These are phyloP conservation scores for Sarocladiaceae sp. DNA, from an alignment of 2,329 filamentous ascomycete genomes.

Conservation along the genomic window DNA sequence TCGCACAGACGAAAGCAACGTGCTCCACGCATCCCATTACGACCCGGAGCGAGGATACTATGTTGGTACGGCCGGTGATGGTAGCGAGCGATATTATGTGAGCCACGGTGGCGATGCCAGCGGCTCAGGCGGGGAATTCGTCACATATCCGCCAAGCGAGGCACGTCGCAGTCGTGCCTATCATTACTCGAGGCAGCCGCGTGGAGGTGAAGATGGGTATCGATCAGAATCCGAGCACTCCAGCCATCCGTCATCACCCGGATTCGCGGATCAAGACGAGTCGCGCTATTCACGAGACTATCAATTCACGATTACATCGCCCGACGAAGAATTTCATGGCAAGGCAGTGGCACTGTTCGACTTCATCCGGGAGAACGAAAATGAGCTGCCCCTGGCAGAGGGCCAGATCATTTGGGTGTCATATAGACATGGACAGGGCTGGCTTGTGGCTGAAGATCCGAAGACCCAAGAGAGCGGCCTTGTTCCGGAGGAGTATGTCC, in stretches of 20 bases:
- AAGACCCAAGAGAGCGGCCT: slow-evolving; percentile 91
- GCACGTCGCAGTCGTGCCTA: slow-evolving; percentile 51
- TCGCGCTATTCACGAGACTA: slow-evolving; percentile 87
- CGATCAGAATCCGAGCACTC: slow-evolving; percentile 30
- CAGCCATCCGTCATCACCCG: slow-evolving; percentile 55
- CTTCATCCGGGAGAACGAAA: slow-evolving; percentile 93
- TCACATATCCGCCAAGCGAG: slow-evolving; percentile 70
- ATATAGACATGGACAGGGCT: slow-evolving; percentile 93
- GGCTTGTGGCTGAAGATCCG: slow-evolving; percentile 94
- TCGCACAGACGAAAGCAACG: neutral
- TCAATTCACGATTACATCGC: slow-evolving; percentile 90
- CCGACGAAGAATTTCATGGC: slow-evolving; percentile 96
- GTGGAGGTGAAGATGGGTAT: slow-evolving; percentile 47
- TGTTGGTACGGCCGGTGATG: slow-evolving; percentile 63
- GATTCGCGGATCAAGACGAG: slow-evolving; percentile 58
- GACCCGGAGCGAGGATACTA: slow-evolving; percentile 64
- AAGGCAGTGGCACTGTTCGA: slow-evolving; percentile 95
- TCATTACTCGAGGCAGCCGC: slow-evolving; percentile 39
- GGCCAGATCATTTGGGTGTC: slow-evolving; percentile 96
- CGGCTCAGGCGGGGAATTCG: slow-evolving; percentile 73
- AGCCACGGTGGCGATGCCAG: slow-evolving; percentile 66
- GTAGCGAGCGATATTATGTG: slow-evolving; percentile 71
- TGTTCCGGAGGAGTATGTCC: slow-evolving; percentile 94
- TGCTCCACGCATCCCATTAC: slow-evolving; percentile 43
- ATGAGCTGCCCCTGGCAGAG: slow-evolving; percentile 87